Evolutionary conservation across 345 rosid genomes (phyloP).

Genomic region (Xanthoceras sorbifolium): DNA sequence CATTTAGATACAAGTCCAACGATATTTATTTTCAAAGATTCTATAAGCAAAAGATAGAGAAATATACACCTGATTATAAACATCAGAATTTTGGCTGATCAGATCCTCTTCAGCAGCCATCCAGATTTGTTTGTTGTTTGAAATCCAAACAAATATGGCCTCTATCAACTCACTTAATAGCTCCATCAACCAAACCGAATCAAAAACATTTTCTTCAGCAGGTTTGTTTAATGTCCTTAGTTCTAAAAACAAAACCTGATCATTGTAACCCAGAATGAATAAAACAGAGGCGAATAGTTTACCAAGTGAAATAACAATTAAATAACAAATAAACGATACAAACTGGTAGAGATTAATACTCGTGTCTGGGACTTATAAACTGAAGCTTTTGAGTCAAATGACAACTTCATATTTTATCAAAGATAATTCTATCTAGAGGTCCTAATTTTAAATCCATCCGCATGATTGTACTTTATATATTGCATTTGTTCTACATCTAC

Average conservation of each 20-base stretch:
- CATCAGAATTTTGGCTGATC: constrained; percentile 22
- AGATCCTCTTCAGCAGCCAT: constrained; percentile 20
- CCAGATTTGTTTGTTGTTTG: constrained; percentile 37
- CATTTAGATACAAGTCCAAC: neutral
- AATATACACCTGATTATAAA: constrained; percentile 34
- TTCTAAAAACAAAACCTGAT: constrained; percentile 57
- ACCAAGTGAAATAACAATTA: neutral
- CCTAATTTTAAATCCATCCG: neutral
- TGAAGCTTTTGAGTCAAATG: neutral
- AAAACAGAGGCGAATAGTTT: neutral
- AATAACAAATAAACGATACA: neutral
- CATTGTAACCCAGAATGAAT: constrained; percentile 17
- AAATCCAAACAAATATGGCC: constrained; percentile 47
- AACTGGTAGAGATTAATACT: neutral
- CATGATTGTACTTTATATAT: neutral
- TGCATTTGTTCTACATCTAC: neutral
- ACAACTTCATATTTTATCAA: neutral
- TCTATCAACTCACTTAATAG: constrained; percentile 49
- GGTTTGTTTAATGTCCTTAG: constrained; percentile 46
- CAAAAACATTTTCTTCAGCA: constrained; percentile 40
- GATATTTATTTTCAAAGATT: neutral
- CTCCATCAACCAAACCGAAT: constrained; percentile 50
- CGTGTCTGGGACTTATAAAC: neutral
- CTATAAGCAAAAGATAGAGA: neutral
- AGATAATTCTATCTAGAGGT: neutral